Base-by-base conservation (phyloP, 768 basidiomycete species). In the Imleria badia region DNA sequence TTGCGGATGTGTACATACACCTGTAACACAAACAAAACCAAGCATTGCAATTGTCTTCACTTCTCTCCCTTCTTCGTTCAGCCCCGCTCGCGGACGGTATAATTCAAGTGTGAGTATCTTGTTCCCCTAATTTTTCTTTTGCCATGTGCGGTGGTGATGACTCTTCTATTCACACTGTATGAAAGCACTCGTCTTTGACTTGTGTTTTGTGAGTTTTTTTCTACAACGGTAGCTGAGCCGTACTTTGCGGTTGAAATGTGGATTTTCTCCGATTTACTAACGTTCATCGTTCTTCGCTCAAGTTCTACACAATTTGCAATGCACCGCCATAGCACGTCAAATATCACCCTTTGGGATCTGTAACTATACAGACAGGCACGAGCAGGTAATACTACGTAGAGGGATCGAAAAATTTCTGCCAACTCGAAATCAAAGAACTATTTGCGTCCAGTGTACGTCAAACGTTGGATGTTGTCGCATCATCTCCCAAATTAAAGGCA, bases 221-320 rank as follows among this genome's bases (percentile, higher is more conserved):
- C 85, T 89, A 89, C 87, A 89, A 89, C 87, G 87, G 87, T 89
- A 89, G 78, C 87, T 89, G 87, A 89, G 72, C 77, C 70, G 63
- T 59, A 60, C 39, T 53, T 51, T 55, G 46, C 46, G 29, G 17
- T 60, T 56, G 33, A 39, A 43, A 45, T 41, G 43, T 29, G 6
- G 11, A 19, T 9, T 33, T n/a, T 22, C 20, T 56, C 29, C 0
- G 10, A 26, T 39, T 47, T 17, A 26, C 66, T 68, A 15, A 69
- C 39, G 7, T 33, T 6, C 23, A 22, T 20, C 36, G 10, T n/a
- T n/a, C n/a, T n/a, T n/a, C n/a, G n/a, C n/a, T n/a, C n/a, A n/a
- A n/a, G n/a, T n/a, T n/a, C n/a, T 38, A 23, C 30, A 14, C 17
- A 26, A 9, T 40, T 17, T 34, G 38, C 13, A 22, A 52, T 48